A percentile compares a stretch with the other conserved stretches of the same genome.
Evolutionary conservation across 495 filamentous ascomycete genomes (phyloP).

Genomic region (Diplogelasinospora grovesii): DNA sequence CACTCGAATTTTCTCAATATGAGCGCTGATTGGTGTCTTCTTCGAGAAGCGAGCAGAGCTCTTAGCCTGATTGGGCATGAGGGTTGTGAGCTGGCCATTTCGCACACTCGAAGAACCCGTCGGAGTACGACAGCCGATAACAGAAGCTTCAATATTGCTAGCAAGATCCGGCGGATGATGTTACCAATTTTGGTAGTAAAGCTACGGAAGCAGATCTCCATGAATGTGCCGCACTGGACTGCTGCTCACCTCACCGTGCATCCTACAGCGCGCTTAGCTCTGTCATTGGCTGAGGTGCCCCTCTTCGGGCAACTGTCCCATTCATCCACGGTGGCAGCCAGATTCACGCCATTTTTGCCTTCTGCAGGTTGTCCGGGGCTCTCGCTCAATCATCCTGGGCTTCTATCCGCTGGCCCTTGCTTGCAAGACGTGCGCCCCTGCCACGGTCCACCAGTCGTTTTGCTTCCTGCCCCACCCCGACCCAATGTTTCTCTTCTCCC

Average conservation of each 20-base stretch:
- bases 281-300: slow-evolving; percentile 16
- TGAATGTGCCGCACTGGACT: not conserved
- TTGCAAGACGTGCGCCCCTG: slow-evolving; percentile 17
- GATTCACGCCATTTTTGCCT: slow-evolving; percentile 11
- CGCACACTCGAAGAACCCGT: slow-evolving; percentile 2
- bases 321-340: slow-evolving; percentile 8
- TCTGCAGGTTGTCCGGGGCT: slow-evolving; percentile 10
- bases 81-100: slow-evolving; percentile 16
- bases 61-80: slow-evolving; percentile 21
- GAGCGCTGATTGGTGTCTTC: slow-evolving; percentile 15
- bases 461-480: slow-evolving; percentile 7
- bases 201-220: too few species aligned
- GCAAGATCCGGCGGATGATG: not conserved
- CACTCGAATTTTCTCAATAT: slow-evolving; percentile 10
- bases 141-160: not conserved
- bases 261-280: not conserved
- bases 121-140: slow-evolving; percentile 1
- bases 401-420: slow-evolving; percentile 30
- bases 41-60: slow-evolving; percentile 12
- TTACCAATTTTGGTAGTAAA: too few species aligned
- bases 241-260: slow-evolving; percentile 20
- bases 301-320: slow-evolving; percentile 8
- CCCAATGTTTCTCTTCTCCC: not conserved
- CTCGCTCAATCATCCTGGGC: slow-evolving; percentile 27
- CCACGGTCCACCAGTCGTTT: slow-evolving; percentile 24